Conservation (phyloP, 2,329 filamentous ascomycete species). For the Stenocarpella maydis region DNA sequence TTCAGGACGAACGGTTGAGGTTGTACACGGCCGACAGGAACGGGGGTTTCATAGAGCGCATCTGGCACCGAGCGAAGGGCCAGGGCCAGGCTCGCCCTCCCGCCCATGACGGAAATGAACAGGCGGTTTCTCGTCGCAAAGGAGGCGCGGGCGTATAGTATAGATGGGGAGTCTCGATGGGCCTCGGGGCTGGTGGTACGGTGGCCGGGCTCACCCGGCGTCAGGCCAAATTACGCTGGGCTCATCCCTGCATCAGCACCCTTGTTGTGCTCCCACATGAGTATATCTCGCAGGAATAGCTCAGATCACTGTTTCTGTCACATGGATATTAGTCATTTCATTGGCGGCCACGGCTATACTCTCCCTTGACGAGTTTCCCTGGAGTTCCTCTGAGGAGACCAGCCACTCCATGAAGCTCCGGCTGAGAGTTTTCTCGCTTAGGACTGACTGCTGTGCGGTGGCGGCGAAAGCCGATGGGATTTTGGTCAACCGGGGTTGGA, state of each 20-base stretch:
- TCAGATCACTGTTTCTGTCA: background rate
- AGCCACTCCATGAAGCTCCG: background rate
- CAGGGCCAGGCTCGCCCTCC: background rate
- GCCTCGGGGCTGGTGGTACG: background rate
- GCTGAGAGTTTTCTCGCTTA: too few species aligned
- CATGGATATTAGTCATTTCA: background rate
- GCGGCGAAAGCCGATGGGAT: background rate
- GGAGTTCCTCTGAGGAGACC: background rate
- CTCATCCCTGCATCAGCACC: background rate
- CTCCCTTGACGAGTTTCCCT: background rate
- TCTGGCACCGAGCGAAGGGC: conserved; percentile 7
- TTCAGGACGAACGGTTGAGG: conserved; percentile 20
- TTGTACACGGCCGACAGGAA: background rate
- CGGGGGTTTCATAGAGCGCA: background rate
- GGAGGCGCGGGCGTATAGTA: background rate
- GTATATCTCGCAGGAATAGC: background rate
- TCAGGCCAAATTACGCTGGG: background rate
- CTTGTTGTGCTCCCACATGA: background rate
- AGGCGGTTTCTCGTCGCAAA: background rate
- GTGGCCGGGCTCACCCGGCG: background rate
- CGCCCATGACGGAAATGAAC: background rate
- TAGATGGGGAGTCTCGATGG: background rate
- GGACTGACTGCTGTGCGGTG: background rate
- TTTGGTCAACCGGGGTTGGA: background rate
- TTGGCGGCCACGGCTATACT: too few species aligned